phyloP scores from a whole-genome alignment of 2,329 filamentous ascomycete genomes.

The Fusarium sulawesiense region DNA sequence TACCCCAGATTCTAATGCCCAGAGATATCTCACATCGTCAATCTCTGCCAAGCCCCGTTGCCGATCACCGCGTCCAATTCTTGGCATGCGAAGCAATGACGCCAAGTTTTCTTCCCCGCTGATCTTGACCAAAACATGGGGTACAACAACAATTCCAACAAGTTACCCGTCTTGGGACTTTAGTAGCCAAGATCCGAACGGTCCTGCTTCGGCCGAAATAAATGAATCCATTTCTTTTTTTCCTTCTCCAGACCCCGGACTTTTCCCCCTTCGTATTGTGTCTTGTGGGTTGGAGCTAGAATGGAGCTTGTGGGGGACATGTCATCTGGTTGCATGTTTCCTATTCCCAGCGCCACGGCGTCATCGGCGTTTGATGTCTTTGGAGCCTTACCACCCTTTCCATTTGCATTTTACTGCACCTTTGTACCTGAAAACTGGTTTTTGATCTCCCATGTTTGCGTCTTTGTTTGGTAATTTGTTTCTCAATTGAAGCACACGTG shows the following conservation, averaged over 20 bases:
- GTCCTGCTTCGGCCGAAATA: slow-evolving; percentile 38
- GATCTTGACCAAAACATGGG: slow-evolving; percentile 2
- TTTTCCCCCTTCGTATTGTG: background rate
- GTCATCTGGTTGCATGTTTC: background rate
- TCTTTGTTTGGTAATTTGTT: background rate
- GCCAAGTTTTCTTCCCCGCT: background rate
- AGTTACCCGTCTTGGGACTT: background rate
- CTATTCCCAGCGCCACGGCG: slow-evolving; percentile 26
- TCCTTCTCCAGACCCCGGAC: slow-evolving; percentile 13
- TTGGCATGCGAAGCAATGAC: slow-evolving; percentile 25
- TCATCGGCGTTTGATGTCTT: slow-evolving; percentile 3
- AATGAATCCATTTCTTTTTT: background rate
- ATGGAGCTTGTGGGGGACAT: background rate
- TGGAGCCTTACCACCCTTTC: background rate
- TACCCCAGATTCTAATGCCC: slow-evolving; percentile 9
- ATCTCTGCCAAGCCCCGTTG: slow-evolving; percentile 21
- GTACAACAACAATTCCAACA: background rate
- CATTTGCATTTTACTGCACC: background rate
- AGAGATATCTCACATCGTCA: background rate
- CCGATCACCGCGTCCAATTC: slow-evolving; percentile 19
- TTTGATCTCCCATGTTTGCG: background rate
- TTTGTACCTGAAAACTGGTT: slow-evolving; percentile 12
- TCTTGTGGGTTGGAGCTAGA: background rate
- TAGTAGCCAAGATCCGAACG: slow-evolving; percentile 18
- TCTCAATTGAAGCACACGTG: background rate